Base-by-base conservation (phyloP, 2,329 filamentous ascomycete species). In the Aspergillus tubingensis region DNA sequence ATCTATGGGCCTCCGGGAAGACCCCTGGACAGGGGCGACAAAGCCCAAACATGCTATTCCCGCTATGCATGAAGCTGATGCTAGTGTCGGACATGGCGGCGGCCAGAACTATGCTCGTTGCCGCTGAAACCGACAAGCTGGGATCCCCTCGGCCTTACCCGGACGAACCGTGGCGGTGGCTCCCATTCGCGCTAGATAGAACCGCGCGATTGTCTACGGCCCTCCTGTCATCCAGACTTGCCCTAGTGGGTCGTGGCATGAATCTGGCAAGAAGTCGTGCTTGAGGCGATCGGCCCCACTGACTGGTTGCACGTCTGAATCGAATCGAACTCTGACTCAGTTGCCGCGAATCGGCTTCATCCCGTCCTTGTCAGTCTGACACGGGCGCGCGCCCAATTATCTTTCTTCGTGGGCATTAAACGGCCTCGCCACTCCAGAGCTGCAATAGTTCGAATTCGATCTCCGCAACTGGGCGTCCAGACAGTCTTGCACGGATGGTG, bases 381-480 rank as follows among this genome's bases (percentile, higher is more conserved):
- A 8, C 25, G 21, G 39, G 5, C 43, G 44, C 63, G 5, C 43
- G 44, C 63, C 52, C 2, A 55, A 8, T 58, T 53, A 48, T 44
- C 36, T 8, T 47, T 61, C 49, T 56, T 54, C 52, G 54, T 57
- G 59, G 61, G 60, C 64, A 36, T 13, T 36, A 36, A 27, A 60
- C 60, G 17, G 66, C 64, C 43, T 67, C 66, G 10, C 67, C 67
- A 48, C 64, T 69, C 72, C 72, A 77, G 23, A 71, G 63, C 55
- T 67, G 66, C 58, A 77, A 61, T 56, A 76, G 58, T 53, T 76
- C 69, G 59, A 71, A 72, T 56, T 77, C 74, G 30, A 75, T 66
- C 54, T 75, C 74, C 19, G 66, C 59, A 47, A 65, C 63, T 15
- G 70, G 67, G 21, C 74, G 70, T 30, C 66, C 63, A 6, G 70